Percentiles rank a stretch among this genome's conserved stretches.
These are phyloP conservation scores for Colletotrichum sansevieriae DNA, from an alignment of 2,329 filamentous ascomycete genomes.

Conservation along the genomic window DNA sequence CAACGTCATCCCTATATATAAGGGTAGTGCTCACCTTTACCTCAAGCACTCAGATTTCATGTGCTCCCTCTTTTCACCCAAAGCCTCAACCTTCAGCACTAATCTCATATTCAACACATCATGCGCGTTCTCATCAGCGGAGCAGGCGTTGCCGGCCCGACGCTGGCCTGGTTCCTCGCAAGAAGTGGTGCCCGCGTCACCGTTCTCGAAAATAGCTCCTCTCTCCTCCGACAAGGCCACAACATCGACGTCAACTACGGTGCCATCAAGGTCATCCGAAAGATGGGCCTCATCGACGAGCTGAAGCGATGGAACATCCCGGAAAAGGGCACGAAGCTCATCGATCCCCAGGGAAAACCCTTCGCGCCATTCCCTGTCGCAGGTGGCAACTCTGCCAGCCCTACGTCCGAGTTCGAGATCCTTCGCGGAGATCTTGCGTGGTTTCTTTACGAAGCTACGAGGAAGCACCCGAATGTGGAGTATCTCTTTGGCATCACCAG, in stretches of 20 bases:
- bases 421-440: slow-evolving; percentile 67
- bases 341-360: slow-evolving; percentile 54
- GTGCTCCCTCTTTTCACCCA: too few relatives aligned
- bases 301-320: slow-evolving; percentile 55
- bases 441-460: slow-evolving; percentile 59
- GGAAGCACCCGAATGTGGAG: slow-evolving; percentile 43
- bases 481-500: slow-evolving; percentile 47
- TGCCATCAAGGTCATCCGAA: slow-evolving; percentile 52
- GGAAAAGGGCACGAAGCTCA: slow-evolving; percentile 62
- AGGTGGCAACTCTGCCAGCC: slow-evolving; percentile 56
- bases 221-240: slow-evolving; percentile 6
- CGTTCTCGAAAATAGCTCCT: slow-evolving; percentile 6
- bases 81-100: too few relatives aligned
- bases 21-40: too few relatives aligned
- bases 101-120: background rate
- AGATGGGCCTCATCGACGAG: slow-evolving; percentile 54
- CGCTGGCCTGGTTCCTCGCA: slow-evolving; percentile 25
- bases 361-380: slow-evolving; percentile 55
- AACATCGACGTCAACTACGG: slow-evolving; percentile 42
- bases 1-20: background rate
- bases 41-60: too few relatives aligned
- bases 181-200: slow-evolving; percentile 27
- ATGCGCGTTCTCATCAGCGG: slow-evolving; percentile 38
- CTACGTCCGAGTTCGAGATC: slow-evolving; percentile 69
- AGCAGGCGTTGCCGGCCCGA: slow-evolving; percentile 41